A percentile compares a stretch with the other conserved stretches of the same genome.
These are phyloP conservation scores for Plantago elongata DNA, from an alignment of 257 asterid genomes.

Conservation along the genomic window DNA sequence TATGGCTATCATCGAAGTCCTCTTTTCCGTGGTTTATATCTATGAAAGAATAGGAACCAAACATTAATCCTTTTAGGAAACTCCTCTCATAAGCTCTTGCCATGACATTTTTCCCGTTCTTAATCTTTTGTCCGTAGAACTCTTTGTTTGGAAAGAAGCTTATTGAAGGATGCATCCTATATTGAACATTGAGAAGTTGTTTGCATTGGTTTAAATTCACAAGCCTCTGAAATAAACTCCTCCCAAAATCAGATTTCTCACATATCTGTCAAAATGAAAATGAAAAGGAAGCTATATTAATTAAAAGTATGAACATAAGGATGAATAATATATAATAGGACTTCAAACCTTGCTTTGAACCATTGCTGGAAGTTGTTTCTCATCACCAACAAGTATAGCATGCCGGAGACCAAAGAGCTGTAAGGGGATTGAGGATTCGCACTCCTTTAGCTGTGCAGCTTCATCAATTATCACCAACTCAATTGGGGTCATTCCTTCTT, in stretches of 20 bases:
- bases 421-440: conserved; percentile 67
- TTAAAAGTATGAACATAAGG: not conserved
- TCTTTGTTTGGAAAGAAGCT: conserved; percentile 65
- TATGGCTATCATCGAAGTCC: conserved; percentile 32
- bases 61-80: conserved; percentile 40
- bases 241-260: conserved; percentile 45
- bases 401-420: conserved; percentile 61
- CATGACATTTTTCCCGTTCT: conserved; percentile 49
- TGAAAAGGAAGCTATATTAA: not conserved
- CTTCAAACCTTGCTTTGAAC: conserved; percentile 66
- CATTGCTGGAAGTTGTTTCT: conserved; percentile 77
- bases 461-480: conserved; percentile 65
- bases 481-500: conserved; percentile 26
- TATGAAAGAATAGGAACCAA: conserved; percentile 66
- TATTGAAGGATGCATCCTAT: conserved; percentile 77
- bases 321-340: not conserved
- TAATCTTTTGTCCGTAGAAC: conserved; percentile 45
- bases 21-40: conserved; percentile 47
- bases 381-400: conserved; percentile 73
- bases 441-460: conserved; percentile 87
- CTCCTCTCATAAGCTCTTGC: conserved; percentile 25
- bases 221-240: conserved; percentile 74
- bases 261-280: conserved; percentile 40
- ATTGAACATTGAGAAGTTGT: conserved; percentile 61
- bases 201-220: conserved; percentile 45